Evolutionary conservation across 495 filamentous ascomycete genomes (phyloP).

Genomic region (Hypomontagnella submonticulosa): DNA sequence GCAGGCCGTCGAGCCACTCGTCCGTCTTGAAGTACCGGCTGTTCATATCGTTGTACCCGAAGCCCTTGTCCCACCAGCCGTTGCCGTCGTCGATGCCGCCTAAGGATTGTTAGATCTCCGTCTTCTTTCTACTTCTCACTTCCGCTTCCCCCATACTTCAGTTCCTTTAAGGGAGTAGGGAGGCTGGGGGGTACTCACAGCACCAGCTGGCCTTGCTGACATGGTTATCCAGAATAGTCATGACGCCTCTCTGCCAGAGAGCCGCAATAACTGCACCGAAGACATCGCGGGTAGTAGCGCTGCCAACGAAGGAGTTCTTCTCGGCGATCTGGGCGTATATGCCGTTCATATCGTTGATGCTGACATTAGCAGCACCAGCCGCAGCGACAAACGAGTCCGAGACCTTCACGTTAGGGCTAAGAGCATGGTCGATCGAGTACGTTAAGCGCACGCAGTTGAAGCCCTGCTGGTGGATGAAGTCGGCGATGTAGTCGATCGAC

Average conservation of each 20-base stretch:
- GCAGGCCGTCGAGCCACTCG: conserved; percentile 56
- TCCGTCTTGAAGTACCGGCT: conserved; percentile 59
- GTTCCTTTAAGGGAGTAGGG: neutral
- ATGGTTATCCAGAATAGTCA: conserved; percentile 65
- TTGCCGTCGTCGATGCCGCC: conserved; percentile 61
- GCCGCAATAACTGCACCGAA: conserved; percentile 55
- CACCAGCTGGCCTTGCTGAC: conserved; percentile 62
- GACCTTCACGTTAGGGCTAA: conserved; percentile 52
- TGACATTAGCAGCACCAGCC: conserved; percentile 50
- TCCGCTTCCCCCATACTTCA: neutral
- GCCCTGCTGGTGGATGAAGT: conserved; percentile 54
- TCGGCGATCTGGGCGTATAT: conserved; percentile 50
- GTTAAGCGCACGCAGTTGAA: conserved; percentile 68
- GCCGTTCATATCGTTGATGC: conserved; percentile 43
- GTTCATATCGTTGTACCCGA: conserved; percentile 56
- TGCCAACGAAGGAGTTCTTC: conserved; percentile 55
- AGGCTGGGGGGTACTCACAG: conserved; percentile 47
- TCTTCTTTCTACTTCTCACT: neutral
- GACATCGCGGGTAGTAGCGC: conserved; percentile 51
- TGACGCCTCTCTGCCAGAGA: conserved; percentile 52
- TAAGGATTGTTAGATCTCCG: conserved; percentile 21
- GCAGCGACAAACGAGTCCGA: conserved; percentile 54
- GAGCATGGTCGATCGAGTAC: conserved; percentile 63
- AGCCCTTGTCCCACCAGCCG: conserved; percentile 62
- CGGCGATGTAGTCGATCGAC: conserved; percentile 53